Base-by-base conservation (phyloP, 495 filamentous ascomycete species). In the Ascobolus immersus region DNA sequence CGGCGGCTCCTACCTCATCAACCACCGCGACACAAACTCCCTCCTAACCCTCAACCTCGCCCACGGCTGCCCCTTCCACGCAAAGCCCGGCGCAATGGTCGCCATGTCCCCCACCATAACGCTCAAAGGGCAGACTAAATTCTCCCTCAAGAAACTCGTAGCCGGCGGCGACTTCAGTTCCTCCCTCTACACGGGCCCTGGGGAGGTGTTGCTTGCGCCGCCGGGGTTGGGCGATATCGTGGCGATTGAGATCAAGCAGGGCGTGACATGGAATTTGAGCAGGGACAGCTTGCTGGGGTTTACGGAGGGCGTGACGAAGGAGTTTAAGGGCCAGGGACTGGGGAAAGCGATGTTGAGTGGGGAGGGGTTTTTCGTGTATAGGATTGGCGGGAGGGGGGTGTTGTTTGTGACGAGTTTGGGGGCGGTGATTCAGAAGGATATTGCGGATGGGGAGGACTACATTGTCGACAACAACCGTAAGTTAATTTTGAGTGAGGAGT, bases 391-490 rank as follows among this genome's bases (percentile, higher is more conserved):
- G 0, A 59, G 53, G 4, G 86, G 86, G 0, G 49, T 94, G 20
- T 39, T 91, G 19, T 96, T 81, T 74, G 54, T 93, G 21, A 77
- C 76, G 5, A 89, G 78, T 44, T 81, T 94, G 39, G 86, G 86
- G 1, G 86, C 89, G 2, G 92, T 96, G 38, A 75, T 96, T 37
- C 65, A 77, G 45, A 94, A 94, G 55, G 82, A 96, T 52, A 41
- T 44, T 35, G 58, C 54, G 20, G 67, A 74, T 5, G 69, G 69
- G 2, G 84, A 94, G 47, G 68, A 68, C 35, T 96, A 91, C 51
- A 75, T 80, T 36, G 69, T 96, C 33, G 82, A 96, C 45, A 96
- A 96, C 44, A 84, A 82, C 7, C 81, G n/a, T n/a, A n/a, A n/a
- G n/a, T n/a, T n/a, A n/a, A n/a, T n/a, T n/a, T n/a, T n/a, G n/a